A percentile compares a stretch with the other conserved stretches of the same genome.
Evolutionary conservation across 129 eudicot genomes (phyloP).

Genomic region (Tagetes patula): DNA sequence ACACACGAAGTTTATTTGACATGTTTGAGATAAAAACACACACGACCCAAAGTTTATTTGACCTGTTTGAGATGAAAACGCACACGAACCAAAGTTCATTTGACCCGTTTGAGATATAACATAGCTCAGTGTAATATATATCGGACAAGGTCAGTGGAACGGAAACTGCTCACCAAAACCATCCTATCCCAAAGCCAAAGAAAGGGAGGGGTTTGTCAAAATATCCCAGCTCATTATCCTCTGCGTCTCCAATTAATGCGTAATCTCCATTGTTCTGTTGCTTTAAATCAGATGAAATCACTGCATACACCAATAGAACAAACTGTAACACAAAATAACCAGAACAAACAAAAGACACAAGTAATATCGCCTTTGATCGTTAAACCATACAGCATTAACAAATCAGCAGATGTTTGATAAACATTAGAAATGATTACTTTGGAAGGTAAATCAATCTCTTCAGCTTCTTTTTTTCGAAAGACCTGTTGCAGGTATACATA

Average conservation of each 20-base stretch:
- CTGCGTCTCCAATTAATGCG: constrained; percentile 59
- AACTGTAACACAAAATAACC: constrained; percentile 1
- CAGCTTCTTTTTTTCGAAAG: constrained; percentile 17
- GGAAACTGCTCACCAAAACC: constrained; percentile 67
- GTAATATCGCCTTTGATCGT: neutral
- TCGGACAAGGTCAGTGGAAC: too few relatives aligned
- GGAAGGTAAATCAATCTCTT: constrained; percentile 16
- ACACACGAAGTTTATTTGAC: neutral
- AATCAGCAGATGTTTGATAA: neutral
- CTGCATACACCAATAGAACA: constrained; percentile 30
- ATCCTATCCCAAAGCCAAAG: constrained; percentile 89
- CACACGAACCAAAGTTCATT: neutral
- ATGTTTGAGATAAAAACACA: neutral
- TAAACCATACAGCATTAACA: constrained; percentile 12
- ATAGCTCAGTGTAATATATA: neutral
- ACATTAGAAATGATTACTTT: constrained; percentile 22
- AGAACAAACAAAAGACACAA: constrained; percentile 2
- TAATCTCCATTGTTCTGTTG: constrained; percentile 49
- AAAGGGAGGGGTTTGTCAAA: constrained; percentile 78
- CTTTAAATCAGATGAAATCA: constrained; percentile 36
- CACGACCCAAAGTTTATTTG: neutral
- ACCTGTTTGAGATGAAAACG: neutral
- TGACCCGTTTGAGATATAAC: neutral
- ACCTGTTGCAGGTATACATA: neutral
- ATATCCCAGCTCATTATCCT: constrained; percentile 50